These are phyloP conservation scores for Cryptococcus amylolentus DNA, from an alignment of 1,284 basidiomycete species.

Conservation along the genomic window DNA sequence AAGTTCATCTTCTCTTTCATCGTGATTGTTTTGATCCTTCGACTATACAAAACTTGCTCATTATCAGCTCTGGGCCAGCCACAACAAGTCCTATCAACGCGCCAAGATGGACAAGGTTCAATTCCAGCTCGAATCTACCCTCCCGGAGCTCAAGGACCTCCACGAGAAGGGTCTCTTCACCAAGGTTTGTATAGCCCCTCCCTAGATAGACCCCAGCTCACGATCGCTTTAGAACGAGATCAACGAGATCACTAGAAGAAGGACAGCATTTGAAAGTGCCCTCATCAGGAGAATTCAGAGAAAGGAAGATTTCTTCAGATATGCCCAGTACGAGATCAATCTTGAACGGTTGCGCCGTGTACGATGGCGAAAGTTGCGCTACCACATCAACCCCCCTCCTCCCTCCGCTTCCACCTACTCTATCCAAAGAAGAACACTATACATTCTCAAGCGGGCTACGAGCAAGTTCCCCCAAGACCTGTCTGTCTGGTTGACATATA, in stretches of 20 bases:
- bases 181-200: constrained; percentile 55
- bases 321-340: constrained; percentile 87
- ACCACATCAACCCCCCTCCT: constrained; percentile 50
- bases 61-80: too few relatives aligned
- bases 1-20: background rate
- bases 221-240: constrained; percentile 61
- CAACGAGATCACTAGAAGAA: constrained; percentile 77
- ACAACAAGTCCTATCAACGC: background rate
- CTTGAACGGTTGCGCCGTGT: constrained; percentile 76
- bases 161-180: constrained; percentile 83
- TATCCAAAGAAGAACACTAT: constrained; percentile 73
- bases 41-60: too few relatives aligned
- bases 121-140: constrained; percentile 93
- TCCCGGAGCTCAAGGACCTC: constrained; percentile 92
- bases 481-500: constrained; percentile 82
- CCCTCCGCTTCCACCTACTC: constrained; percentile 76
- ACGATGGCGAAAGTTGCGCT: constrained; percentile 68
- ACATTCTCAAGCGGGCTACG: constrained; percentile 85
- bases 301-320: constrained; percentile 85
- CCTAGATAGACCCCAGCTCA: background rate
- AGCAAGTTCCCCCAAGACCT: constrained; percentile 85
- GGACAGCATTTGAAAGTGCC: constrained; percentile 77
- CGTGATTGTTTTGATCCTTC: too few relatives aligned
- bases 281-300: constrained; percentile 77
- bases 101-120: constrained; percentile 82